Evolutionary conservation across 2,329 filamentous ascomycete genomes (phyloP), one percentile per base, ranked within the genome.

Genomic region (Epichloe hybrida): DNA sequence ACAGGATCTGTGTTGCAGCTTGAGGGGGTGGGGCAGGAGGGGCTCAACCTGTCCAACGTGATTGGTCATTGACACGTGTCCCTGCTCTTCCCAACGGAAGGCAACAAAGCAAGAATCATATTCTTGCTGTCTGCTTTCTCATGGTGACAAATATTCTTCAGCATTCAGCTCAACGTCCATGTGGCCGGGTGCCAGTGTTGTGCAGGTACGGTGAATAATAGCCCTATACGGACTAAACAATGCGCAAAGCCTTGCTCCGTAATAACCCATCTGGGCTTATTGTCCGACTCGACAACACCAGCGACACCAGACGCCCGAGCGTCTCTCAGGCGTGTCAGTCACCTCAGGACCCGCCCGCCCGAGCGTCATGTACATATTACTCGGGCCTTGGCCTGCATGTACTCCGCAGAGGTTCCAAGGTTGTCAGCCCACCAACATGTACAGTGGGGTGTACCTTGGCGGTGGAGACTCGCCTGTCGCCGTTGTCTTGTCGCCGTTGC

Each of bases 1-100:
- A 63, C 50, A 52, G 44, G 40, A 48, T 42, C 42, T 37, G 42
- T 37, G 51, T 50, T 48, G 45, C 51, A 49, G 12, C 41, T 42
- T 23, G 8, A 9, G 12, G 20, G 39, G 21, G 40, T 23, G 8
- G 5, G 12, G 20, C 34, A 21, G 40, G 15, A 2, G 34, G 21
- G 40, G 9, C 4, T 11, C 31, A 9, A 6, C 27, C 2, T 5
- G 1, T 40, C 4, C 11, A 7, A 20, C 7, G 3, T 46, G 37
- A 47, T 51, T 51, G 49, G 49, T 12, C 35, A 23, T 23, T 4
- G 5, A 11, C 5, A 27, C 13, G 12, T 27, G 3, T 13, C 17
- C 46, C 47, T 15, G 37, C n/a, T 49, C 48, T 8, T 31, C 8
- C 17, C 4, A 49, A 5, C 46, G 5, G 8, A 23, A 23, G 34